These are phyloP conservation scores for Umbelopsis ramanniana DNA, from an alignment of 192 early-diverging fungal species.

Conservation along the genomic window DNA sequence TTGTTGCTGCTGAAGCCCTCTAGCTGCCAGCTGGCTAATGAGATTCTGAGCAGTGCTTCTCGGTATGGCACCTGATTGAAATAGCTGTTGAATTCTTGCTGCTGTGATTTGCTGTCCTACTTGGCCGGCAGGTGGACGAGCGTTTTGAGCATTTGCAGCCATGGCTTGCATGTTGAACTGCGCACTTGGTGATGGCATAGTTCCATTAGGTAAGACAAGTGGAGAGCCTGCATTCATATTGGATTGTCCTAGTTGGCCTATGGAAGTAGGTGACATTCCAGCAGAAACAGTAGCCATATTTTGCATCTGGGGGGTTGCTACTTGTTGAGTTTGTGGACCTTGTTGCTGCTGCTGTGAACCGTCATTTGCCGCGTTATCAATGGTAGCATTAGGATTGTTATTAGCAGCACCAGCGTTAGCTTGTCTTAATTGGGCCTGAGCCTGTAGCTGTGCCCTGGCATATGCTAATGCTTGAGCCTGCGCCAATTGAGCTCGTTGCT, in stretches of 20 bases:
- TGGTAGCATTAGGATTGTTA: not conserved
- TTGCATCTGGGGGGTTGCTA: conserved; percentile 13
- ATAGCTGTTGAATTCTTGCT: conserved; percentile 30
- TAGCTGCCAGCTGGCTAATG: conserved; percentile 28
- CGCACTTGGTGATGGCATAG: not conserved
- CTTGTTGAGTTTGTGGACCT: not conserved
- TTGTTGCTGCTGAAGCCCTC: conserved; percentile 5
- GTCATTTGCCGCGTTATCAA: not conserved
- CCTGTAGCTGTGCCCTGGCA: conserved; percentile 28
- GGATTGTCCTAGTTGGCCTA: not conserved
- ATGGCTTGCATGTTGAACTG: conserved; percentile 11
- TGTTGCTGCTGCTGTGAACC: conserved; percentile 3
- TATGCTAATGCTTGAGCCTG: conserved; percentile 36
- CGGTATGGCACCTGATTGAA: conserved; percentile 32
- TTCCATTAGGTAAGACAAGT: not conserved
- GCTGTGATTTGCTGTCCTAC: conserved; percentile 30
- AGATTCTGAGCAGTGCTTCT: conserved; percentile 35
- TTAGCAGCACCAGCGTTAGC: conserved; percentile 10
- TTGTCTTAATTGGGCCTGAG: conserved; percentile 23
- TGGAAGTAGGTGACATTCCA: conserved; percentile 8
- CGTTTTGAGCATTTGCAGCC: conserved; percentile 13
- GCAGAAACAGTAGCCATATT: conserved; percentile 13
- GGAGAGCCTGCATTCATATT: conserved; percentile 16
- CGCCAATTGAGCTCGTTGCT: conserved; percentile 22
- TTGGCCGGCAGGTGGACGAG: conserved; percentile 16